These are phyloP conservation scores for Acrocalymma vagum DNA, from an alignment of 2,329 filamentous ascomycete species.

Conservation along the genomic window DNA sequence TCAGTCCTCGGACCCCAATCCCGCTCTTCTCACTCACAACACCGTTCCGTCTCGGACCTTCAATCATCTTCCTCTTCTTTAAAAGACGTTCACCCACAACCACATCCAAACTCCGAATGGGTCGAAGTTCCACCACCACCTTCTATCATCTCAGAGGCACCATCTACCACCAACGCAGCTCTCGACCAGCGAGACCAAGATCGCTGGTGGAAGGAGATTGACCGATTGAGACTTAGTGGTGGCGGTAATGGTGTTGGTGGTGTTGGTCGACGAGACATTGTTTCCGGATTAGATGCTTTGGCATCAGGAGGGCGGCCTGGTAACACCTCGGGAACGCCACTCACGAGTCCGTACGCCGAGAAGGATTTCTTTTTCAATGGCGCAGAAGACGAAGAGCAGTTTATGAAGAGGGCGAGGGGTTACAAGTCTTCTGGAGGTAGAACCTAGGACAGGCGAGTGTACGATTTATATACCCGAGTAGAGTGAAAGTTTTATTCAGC, in stretches of 20 bases:
- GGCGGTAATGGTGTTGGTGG: no score
- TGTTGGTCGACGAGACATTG: slow-evolving; percentile 5
- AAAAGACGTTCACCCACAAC: not conserved
- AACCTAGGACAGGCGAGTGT: no score
- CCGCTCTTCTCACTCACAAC: slow-evolving; percentile 4
- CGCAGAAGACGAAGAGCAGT: slow-evolving; percentile 34
- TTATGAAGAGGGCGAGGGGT: slow-evolving; percentile 29
- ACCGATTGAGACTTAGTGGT: slow-evolving; percentile 15
- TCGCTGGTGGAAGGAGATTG: slow-evolving; percentile 33
- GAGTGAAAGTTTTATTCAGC: no score
- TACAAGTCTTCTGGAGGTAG: no score
- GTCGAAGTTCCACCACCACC: slow-evolving; percentile 10
- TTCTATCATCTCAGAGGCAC: slow-evolving; percentile 22
- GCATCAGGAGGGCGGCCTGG: not conserved
- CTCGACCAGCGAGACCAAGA: slow-evolving; percentile 14
- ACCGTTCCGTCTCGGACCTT: slow-evolving; percentile 7
- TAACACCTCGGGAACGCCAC: not conserved
- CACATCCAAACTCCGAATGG: slow-evolving; percentile 1
- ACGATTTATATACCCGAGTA: no score
- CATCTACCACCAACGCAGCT: slow-evolving; percentile 31
- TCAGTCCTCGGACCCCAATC: slow-evolving; percentile 18
- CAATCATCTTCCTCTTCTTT: slow-evolving; percentile 10
- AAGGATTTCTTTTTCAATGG: slow-evolving; percentile 36
- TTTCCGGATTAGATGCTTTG: not conserved
- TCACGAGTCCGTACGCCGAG: slow-evolving; percentile 20